Evolutionary conservation across 768 basidiomycete genomes (phyloP), one percentile per base, ranked within the genome.

Genomic region (Panellus pusillus): DNA sequence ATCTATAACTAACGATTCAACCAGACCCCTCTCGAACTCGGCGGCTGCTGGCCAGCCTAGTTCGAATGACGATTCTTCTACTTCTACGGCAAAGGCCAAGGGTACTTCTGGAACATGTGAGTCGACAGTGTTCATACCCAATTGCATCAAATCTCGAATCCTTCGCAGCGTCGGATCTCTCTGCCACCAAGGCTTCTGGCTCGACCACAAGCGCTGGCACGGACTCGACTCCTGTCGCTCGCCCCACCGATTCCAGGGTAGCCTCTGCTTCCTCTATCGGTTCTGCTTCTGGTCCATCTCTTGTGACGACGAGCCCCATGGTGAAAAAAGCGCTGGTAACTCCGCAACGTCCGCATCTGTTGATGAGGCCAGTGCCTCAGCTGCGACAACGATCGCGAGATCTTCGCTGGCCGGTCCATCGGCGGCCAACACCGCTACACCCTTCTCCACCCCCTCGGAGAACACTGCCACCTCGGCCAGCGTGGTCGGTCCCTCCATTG

Each of bases 21-120:
- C 51, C 14, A n/a, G 11, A n/a, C 29, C 32, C 18, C n/a, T 43
- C 20, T 42, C 57, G 57, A 47, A 53, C 31, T 50, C 52, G 52
- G 57, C 57, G 40, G 52, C 57, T 54, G 52, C 57, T 58, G 57
- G 51, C 57, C 47, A 47, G 18, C 31, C 56, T 9, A 36, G 48
- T 50, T 58, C 57, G 39, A 58, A 47, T 24, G 35, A 44, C 3
- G 46, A 17, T 20, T 37, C 19, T 24, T 24, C 46, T 11, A 38
- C 27, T 19, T 46, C 47, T 27, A 20, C n/a, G 46, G 37, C 36
- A 4, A n/a, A 6, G 52, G 47, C 31, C 9, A 38, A n/a, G n/a
- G n/a, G n/a, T n/a, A n/a, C n/a, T n/a, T n/a, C n/a, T 17, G 13
- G 1, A 17, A 35, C 32, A 11, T 40, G 39, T 40, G 19, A n/a